Base-by-base conservation (phyloP, 371 early-diverging fungal species). In the Choanephora cucurbitarum region DNA sequence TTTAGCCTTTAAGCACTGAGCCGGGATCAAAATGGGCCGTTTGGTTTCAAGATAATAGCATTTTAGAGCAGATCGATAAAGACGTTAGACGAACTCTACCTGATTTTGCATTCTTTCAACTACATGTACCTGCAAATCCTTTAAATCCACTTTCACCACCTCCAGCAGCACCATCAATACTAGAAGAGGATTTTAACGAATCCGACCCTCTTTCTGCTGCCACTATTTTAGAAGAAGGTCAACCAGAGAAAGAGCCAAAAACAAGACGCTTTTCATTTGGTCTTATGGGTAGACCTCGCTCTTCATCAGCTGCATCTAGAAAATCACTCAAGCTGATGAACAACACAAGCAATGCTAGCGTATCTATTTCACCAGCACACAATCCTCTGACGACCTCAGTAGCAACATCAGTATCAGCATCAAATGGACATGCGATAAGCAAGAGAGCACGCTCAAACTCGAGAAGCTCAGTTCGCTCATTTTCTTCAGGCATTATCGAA, bases 71-170 rank as follows among this genome's bases (percentile, higher is more conserved):
- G 67, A 92, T 93, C 22, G 91, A 91, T 69, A 90, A 88, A 62
- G 94, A 93, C 62, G 85, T 90, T 11, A 60, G 90, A 46, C 79
- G 94, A 28, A 93, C 94, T 10, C 67, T 91, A 54, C 90, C 92
- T 6, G 93, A 93, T 62, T 78, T 91, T 58, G 85, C 87, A 2
- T 91, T 91, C 64, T 91, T 93, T 55, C 93, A 91, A 58, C 69
- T 69, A 8, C 82, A 80, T 6, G 82, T 89, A 24, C 81, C 83
- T 3, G 61, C 60, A 39, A 81, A 77, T 32, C 70, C 74, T 9
- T 59, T 74, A 6, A 79, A 81, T 50, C 85, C 85, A 1, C 68
- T 85, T 14, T 78, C 80, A 43, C 70, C 71, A 32, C 65, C 68
- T 1, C 46, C 56, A 3, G 10, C 37, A 33, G 9, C 21, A 22